Evolutionary conservation across 805 yeast genomes (phyloP).

Genomic region (Wickerhamomyces mucosus): DNA sequence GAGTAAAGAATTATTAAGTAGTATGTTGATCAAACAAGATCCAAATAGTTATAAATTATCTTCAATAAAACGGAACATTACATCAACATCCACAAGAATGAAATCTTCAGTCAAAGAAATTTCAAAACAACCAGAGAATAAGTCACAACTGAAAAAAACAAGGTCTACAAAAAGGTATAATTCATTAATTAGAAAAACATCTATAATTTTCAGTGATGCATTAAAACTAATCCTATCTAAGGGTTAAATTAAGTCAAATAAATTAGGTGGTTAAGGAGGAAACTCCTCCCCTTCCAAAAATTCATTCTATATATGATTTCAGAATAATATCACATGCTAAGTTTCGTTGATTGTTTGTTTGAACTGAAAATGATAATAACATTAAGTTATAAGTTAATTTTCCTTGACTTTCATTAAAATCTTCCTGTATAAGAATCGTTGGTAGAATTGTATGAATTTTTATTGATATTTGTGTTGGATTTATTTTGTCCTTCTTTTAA

Average conservation of each 20-base stretch:
- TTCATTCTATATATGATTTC: no score
- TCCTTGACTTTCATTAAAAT: no score
- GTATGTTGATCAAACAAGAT: constrained; percentile 1
- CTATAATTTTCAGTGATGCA: constrained; percentile 14
- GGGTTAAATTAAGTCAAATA: no score
- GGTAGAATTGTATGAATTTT: constrained; percentile 26
- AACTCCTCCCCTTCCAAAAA: no score
- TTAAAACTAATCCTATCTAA: no score
- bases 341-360: no score
- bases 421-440: constrained; percentile 35
- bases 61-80: background rate
- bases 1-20: constrained; percentile 21
- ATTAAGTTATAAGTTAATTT: no score
- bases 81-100: background rate
- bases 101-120: background rate
- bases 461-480: constrained; percentile 22
- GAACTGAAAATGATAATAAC: no score
- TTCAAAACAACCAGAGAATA: background rate
- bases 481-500: constrained; percentile 51
- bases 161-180: constrained; percentile 1
- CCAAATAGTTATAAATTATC: background rate
- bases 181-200: constrained; percentile 16
- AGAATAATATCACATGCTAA: no score
- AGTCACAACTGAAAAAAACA: background rate
- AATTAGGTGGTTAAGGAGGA: no score